Evolutionary conservation across 306 rosid species (phyloP).

Genomic region (Trifolium fragiferum): DNA sequence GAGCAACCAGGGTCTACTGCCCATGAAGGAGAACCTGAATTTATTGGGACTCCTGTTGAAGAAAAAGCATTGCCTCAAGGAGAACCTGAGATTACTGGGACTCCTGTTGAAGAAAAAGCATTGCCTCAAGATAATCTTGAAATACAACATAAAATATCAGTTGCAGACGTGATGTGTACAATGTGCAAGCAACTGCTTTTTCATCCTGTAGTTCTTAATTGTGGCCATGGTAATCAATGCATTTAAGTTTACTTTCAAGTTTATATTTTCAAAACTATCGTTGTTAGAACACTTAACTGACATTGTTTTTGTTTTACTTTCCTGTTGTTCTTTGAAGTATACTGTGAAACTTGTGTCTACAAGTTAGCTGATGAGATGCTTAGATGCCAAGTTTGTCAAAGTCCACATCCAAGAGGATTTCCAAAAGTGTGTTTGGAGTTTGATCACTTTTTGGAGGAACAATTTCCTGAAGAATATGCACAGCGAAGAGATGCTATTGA

Average conservation of each 20-base stretch:
- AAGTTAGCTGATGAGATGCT: slow-evolving; percentile 54
- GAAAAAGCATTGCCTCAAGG: slow-evolving; percentile 40
- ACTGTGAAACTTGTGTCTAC: slow-evolving; percentile 68
- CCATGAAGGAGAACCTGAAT: slow-evolving; percentile 40
- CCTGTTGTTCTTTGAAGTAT: slow-evolving; percentile 51
- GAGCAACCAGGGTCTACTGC: slow-evolving; percentile 29
- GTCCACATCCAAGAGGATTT: slow-evolving; percentile 61
- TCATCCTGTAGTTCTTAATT: slow-evolving; percentile 78
- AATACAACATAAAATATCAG: slow-evolving; percentile 49
- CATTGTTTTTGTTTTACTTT: slow-evolving; percentile 32
- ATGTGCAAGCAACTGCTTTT: slow-evolving; percentile 73
- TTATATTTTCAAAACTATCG: slow-evolving; percentile 17
- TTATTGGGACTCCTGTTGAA: slow-evolving; percentile 40
- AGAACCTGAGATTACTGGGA: slow-evolving; percentile 41
- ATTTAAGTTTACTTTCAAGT: slow-evolving; percentile 35
- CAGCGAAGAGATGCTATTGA: slow-evolving; percentile 52
- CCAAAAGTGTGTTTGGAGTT: slow-evolving; percentile 77
- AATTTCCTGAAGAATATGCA: slow-evolving; percentile 71
- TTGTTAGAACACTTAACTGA: slow-evolving; percentile 15
- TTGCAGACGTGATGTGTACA: slow-evolving; percentile 67
- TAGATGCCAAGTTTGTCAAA: slow-evolving; percentile 73
- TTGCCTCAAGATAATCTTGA: slow-evolving; percentile 40
- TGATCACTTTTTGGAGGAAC: slow-evolving; percentile 64
- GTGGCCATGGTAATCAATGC: slow-evolving; percentile 79
- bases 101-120: slow-evolving; percentile 40